Evolutionary conservation across 2,329 filamentous ascomycete species (phyloP).

Genomic region (Cytospora paraplurivora): DNA sequence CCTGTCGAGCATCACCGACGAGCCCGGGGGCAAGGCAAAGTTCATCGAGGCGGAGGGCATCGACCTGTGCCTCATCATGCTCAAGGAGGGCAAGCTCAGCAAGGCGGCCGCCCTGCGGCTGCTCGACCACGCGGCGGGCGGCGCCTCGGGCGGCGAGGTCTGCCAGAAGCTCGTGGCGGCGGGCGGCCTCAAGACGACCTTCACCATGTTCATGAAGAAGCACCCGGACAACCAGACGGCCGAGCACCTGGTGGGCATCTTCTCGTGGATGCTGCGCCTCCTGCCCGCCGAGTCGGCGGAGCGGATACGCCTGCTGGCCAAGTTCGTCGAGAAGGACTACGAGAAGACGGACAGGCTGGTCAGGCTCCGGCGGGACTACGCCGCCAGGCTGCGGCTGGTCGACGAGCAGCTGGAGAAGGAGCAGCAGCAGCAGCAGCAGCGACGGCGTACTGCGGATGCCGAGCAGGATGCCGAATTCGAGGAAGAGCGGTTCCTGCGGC

Average conservation of each 20-base stretch:
- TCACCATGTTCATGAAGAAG: slow-evolving; percentile 86
- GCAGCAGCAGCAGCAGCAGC: slow-evolving; percentile 53
- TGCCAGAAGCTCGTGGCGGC: slow-evolving; percentile 80
- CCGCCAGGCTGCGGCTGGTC: slow-evolving; percentile 60
- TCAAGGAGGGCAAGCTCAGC: slow-evolving; percentile 84
- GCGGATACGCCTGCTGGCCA: slow-evolving; percentile 83
- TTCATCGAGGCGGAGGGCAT: slow-evolving; percentile 90
- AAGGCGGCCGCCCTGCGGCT: slow-evolving; percentile 77
- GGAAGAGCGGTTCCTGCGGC: slow-evolving; percentile 71
- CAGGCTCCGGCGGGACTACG: slow-evolving; percentile 71
- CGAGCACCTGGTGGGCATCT: slow-evolving; percentile 83
- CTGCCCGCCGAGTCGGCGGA: slow-evolving; percentile 76
- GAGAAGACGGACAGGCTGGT: slow-evolving; percentile 78
- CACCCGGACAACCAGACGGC: slow-evolving; percentile 63
- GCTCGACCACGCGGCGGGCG: slow-evolving; percentile 77
- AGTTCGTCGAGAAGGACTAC: slow-evolving; percentile 94
- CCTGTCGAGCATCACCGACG: slow-evolving; percentile 78
- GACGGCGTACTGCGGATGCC: slow-evolving; percentile 38
- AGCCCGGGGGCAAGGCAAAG: slow-evolving; percentile 71
- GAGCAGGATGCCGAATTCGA: slow-evolving; percentile 65
- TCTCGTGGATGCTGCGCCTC: slow-evolving; percentile 77
- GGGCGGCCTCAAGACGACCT: slow-evolving; percentile 81
- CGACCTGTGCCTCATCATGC: slow-evolving; percentile 88
- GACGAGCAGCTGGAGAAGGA: slow-evolving; percentile 64
- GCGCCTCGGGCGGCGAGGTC: slow-evolving; percentile 53